Conservation (phyloP, 352 stramenopile genomes). For the Globisporangium nunn region DNA sequence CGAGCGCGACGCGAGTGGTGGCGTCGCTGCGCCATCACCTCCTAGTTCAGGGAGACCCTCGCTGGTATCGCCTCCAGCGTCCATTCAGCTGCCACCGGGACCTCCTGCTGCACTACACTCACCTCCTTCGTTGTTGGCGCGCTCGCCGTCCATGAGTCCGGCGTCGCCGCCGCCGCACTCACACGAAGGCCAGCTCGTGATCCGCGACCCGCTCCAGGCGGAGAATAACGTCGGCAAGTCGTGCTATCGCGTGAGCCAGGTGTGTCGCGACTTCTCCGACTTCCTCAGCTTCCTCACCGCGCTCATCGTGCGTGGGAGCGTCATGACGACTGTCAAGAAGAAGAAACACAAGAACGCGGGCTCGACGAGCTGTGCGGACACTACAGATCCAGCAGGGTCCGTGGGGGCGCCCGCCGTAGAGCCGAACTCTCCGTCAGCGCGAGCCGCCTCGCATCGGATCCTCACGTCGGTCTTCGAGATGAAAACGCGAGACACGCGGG, state of each 20-base stretch:
- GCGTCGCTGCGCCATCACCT: neutral
- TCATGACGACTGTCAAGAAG: constrained; percentile 54
- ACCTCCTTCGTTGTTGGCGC: no score
- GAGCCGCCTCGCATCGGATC: constrained; percentile 35
- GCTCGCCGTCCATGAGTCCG: no score
- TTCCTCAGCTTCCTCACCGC: constrained; percentile 77
- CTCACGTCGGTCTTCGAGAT: constrained; percentile 59
- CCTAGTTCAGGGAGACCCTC: constrained; percentile 4
- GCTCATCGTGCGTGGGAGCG: constrained; percentile 72
- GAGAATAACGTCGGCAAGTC: constrained; percentile 81
- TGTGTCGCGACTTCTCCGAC: constrained; percentile 78
- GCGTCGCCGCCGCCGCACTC: neutral
- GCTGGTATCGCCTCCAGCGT: constrained; percentile 1
- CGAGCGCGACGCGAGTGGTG: constrained; percentile 2
- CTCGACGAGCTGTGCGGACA: no score
- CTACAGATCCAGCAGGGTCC: no score
- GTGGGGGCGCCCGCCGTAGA: no score
- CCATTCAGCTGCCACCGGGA: neutral
- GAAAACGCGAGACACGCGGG: constrained; percentile 44
- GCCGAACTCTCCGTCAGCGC: neutral
- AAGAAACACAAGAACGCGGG: no score
- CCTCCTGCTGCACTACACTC: constrained; percentile 5
- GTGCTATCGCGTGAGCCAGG: constrained; percentile 80
- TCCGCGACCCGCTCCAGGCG: constrained; percentile 61
- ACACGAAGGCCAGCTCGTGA: constrained; percentile 42